These are phyloP conservation scores for Diospyros kaki DNA, from an alignment of 148 eudicot genomes.

Conservation along the genomic window DNA sequence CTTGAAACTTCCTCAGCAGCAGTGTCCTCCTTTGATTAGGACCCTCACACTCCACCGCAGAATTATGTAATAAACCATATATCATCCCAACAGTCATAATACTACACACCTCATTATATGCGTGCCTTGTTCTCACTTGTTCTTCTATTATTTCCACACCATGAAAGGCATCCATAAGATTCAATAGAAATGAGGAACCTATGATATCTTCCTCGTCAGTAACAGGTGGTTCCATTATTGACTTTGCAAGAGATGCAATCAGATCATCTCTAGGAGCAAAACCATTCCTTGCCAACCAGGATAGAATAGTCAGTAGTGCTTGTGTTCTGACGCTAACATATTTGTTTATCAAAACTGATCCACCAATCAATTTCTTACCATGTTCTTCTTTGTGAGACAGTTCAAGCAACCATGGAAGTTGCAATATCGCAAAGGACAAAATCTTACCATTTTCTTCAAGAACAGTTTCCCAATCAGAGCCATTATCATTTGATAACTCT, in stretches of 20 bases:
- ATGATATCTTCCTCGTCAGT: conserved; percentile 80
- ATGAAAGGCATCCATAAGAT: conserved; percentile 80
- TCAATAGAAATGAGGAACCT: conserved; percentile 85
- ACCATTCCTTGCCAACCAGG: conserved; percentile 84
- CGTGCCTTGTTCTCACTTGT: conserved; percentile 67
- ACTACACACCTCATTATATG: conserved; percentile 73
- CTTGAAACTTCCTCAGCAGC: conserved; percentile 57
- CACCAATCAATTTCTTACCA: conserved; percentile 45
- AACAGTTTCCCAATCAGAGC: conserved; percentile 56
- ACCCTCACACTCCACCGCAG: conserved; percentile 47
- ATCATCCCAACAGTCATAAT: conserved; percentile 96
- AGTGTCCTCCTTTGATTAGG: conserved; percentile 78
- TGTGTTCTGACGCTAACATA: conserved; percentile 53
- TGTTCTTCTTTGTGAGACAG: conserved; percentile 47
- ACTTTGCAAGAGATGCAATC: conserved; percentile 72
- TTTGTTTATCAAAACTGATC: conserved; percentile 39
- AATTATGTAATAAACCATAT: conserved; percentile 77
- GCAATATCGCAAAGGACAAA: conserved; percentile 61
- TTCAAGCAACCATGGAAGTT: conserved; percentile 91
- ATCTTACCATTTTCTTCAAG: conserved; percentile 64
- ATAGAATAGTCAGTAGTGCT: conserved; percentile 61
- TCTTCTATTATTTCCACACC: conserved; percentile 94
- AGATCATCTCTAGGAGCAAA: conserved; percentile 88
- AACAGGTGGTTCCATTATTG: conserved; percentile 87
- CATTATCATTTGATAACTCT: conserved; percentile 49